Base-by-base conservation (phyloP, 2,329 filamentous ascomycete genomes). In the Aureobasidium subglaciale region DNA sequence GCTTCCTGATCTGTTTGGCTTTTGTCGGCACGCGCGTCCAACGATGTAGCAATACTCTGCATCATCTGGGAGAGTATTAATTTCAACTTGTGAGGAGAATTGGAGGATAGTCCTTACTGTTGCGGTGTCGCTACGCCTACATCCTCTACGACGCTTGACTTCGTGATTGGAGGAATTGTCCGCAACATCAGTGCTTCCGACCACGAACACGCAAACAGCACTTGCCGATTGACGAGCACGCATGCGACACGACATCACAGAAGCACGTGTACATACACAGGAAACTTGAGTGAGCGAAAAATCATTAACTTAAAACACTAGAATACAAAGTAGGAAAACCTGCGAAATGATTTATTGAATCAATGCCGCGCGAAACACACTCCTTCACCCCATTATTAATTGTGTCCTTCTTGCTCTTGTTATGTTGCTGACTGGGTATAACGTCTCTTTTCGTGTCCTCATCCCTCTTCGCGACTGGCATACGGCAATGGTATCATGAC, bases 401-500 rank as follows among this genome's bases (percentile, higher is more conserved):
- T n/a, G 27, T 24, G 24, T 11, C 32, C 24, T 22, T 24, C n/a
- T 13, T 37, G n/a, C n/a, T n/a, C 20, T 9, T 38, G 34, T 16
- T 50, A 50, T 29, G 46, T 52, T 52, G 18, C 35, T 52, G 25
- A 3, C 27, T 48, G 48, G 48, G 48, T 52, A 52, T 52, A 52
- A 52, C 35, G 48, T 52, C 25, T 52, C 48, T 22, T 41, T 8
- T 52, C 48, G 13, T 52, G 24, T 40, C 27, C 25, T 41, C 48
- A 15, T 40, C 13, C 35, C 35, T 29, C 46, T 52, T 52, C 35
- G 34, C 48, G 24, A 52, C 48, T 41, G 35, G 30, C 38, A 38
- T 56, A 58, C 59, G 60, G 59, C 50, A 62, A 59, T 63, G 62
- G 63, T 65, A 65, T 65, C 63, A 64, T 64, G 56, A 42, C 50